phyloP scores from a whole-genome alignment of 192 early-diverging fungal species.

The Gaertneriomyces semiglobifer region DNA sequence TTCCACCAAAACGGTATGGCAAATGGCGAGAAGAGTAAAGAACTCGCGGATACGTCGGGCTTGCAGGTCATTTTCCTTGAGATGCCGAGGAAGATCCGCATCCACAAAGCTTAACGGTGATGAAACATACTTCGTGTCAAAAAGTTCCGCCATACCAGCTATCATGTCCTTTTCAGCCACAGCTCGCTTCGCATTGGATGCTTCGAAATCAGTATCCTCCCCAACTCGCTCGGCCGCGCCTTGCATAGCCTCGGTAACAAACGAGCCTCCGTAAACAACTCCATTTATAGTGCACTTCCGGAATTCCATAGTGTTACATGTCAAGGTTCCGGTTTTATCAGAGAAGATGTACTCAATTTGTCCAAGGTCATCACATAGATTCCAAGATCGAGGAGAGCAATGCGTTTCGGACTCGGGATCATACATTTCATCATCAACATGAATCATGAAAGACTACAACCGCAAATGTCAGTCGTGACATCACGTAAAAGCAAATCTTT shows the following conservation, averaged over 20 bases:
- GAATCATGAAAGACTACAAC: slow-evolving; percentile 81
- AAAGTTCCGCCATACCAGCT: slow-evolving; percentile 57
- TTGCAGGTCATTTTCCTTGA: slow-evolving; percentile 53
- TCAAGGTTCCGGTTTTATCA: slow-evolving; percentile 96
- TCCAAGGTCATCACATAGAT: slow-evolving; percentile 92
- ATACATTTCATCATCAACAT: slow-evolving; percentile 86
- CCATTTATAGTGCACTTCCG: slow-evolving; percentile 89
- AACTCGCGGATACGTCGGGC: slow-evolving; percentile 74
- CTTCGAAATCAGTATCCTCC: not conserved
- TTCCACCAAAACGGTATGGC: slow-evolving; percentile 94
- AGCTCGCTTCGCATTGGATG: not conserved
- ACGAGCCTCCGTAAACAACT: slow-evolving; percentile 68
- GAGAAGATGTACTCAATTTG: slow-evolving; percentile 96
- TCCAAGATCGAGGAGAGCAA: slow-evolving; percentile 79
- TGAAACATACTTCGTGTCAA: slow-evolving; percentile 56
- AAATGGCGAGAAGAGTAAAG: slow-evolving; percentile 82
- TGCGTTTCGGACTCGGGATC: slow-evolving; percentile 55
- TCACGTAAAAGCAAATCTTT: not conserved
- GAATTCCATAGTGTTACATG: slow-evolving; percentile 96
- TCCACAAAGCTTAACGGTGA: slow-evolving; percentile 81
- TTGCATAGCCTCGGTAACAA: slow-evolving; percentile 32
- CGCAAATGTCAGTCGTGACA: not conserved
- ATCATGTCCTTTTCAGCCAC: slow-evolving; percentile 33
- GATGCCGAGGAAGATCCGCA: slow-evolving; percentile 67
- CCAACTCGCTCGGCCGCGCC: slow-evolving; percentile 29